A percentile compares a stretch with the other conserved stretches of the same genome.
These are phyloP conservation scores for Hamiltosporidium magnivora DNA, from an alignment of 371 early-diverging fungal genomes.

Conservation along the genomic window DNA sequence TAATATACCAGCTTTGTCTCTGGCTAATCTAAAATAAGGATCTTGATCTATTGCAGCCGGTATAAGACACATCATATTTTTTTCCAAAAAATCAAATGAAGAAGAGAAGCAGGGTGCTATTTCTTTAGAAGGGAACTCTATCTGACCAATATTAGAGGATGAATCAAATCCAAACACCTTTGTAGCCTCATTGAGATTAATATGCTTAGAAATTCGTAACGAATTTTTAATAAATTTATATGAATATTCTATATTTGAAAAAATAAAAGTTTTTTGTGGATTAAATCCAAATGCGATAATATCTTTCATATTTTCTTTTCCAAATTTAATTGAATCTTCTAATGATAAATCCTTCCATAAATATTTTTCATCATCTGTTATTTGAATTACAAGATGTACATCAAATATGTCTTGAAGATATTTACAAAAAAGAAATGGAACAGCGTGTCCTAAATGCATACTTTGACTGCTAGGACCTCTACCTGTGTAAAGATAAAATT, in stretches of 20 bases:
- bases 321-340: conserved; percentile 68
- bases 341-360: conserved; percentile 74
- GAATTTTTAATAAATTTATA: conserved; percentile 60
- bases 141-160: conserved; percentile 42
- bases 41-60: conserved; percentile 99
- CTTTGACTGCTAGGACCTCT: conserved; percentile 84
- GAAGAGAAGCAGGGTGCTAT: conserved; percentile 52
- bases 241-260: conserved; percentile 76
- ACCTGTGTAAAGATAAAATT: conserved; percentile 97
- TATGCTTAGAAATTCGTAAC: conserved; percentile 36
- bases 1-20: conserved; percentile 80
- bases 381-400: conserved; percentile 84
- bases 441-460: conserved; percentile 96
- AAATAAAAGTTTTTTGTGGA: conserved; percentile 92
- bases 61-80: conserved; percentile 81
- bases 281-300: conserved; percentile 94
- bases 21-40: conserved; percentile 94
- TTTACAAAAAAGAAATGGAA: conserved; percentile 94
- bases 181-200: conserved; percentile 48
- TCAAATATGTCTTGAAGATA: conserved; percentile 88
- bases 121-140: conserved; percentile 48
- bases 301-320: conserved; percentile 77
- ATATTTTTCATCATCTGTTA: conserved; percentile 99
- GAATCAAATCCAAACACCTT: conserved; percentile 52
- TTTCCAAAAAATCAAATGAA: conserved; percentile 47